phyloP scores from a whole-genome alignment of 805 yeast genomes.

The Ogataea polymorpha region DNA sequence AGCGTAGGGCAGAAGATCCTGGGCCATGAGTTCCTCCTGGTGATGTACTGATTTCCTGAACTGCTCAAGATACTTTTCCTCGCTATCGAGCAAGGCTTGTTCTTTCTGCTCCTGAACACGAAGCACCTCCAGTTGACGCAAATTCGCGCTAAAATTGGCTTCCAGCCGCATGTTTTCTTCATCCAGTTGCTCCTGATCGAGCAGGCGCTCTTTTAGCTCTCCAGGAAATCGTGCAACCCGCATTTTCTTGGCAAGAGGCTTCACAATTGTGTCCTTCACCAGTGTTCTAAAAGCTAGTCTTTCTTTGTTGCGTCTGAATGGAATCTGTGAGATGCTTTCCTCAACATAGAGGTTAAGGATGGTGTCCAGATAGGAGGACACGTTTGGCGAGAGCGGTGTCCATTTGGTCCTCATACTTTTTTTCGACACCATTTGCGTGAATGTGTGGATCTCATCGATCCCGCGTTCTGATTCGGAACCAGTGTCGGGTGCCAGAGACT shows the following conservation, averaged over 20 bases:
- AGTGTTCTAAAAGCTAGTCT: conserved; percentile 18
- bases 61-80: conserved; percentile 20
- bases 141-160: conserved; percentile 26
- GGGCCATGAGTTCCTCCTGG: conserved; percentile 16
- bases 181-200: conserved; percentile 26
- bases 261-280: conserved; percentile 19
- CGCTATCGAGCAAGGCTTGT: conserved; percentile 16
- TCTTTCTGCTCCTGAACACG: conserved; percentile 23
- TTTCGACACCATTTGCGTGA: conserved; percentile 12
- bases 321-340: conserved; percentile 14
- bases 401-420: conserved; percentile 20
- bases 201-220: conserved; percentile 20
- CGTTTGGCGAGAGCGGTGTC: conserved; percentile 17
- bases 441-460: conserved; percentile 9
- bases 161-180: conserved; percentile 23
- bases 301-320: conserved; percentile 17
- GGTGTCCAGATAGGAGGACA: conserved; percentile 13
- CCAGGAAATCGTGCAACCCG: conserved; percentile 26
- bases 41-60: conserved; percentile 14
- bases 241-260: conserved; percentile 23
- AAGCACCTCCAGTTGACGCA: conserved; percentile 27
- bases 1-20: conserved; percentile 12
- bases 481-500: too few relatives aligned
- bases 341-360: conserved; percentile 23
- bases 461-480: not conserved